phyloP scores from a whole-genome alignment of 495 filamentous ascomycete species.

The Trichoderma virens region DNA sequence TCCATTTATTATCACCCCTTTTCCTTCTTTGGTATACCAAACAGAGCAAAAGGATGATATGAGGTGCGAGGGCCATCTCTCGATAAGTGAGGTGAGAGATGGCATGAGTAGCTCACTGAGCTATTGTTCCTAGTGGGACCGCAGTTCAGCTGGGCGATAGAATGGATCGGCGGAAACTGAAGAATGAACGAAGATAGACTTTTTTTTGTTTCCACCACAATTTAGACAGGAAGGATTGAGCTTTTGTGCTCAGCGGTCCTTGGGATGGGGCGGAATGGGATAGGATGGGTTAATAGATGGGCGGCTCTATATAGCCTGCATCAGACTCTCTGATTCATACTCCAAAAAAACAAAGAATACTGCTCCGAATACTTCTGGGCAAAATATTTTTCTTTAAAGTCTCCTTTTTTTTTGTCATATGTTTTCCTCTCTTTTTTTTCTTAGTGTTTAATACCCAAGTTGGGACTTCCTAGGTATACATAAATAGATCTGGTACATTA shows the following conservation, averaged over 20 bases:
- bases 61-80: neutral
- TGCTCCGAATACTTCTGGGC: neutral
- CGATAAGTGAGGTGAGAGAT: neutral
- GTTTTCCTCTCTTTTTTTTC: neutral
- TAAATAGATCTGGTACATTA: neutral
- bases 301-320: neutral
- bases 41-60: neutral
- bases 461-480: neutral
- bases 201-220: neutral
- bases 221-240: neutral
- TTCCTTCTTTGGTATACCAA: neutral
- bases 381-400: neutral
- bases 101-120: neutral
- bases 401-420: neutral
- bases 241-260: neutral
- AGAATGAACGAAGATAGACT: constrained; percentile 6
- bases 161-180: neutral
- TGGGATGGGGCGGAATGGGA: neutral
- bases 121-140: neutral
- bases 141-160: neutral
- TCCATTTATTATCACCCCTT: neutral
- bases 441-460: neutral
- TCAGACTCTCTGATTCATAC: neutral
- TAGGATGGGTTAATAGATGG: neutral
- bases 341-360: neutral